Conservation (phyloP, 2,329 filamentous ascomycete genomes). For the Scopulariopsis brevicaulis region DNA sequence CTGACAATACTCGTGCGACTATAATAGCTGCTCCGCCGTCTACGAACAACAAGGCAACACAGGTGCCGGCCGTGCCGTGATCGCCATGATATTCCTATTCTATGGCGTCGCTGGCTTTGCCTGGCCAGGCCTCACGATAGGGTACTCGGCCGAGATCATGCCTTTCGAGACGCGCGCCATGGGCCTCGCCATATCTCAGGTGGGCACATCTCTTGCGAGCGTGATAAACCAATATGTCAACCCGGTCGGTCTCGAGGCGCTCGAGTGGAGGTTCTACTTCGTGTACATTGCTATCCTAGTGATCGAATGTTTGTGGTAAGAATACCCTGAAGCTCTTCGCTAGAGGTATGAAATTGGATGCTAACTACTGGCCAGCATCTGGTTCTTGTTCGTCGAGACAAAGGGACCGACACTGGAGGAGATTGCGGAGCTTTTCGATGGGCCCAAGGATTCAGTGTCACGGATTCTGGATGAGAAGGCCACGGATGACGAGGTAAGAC, state of each 20-base stretch:
- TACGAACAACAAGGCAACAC: constrained; percentile 14
- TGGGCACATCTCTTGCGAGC: too few species aligned
- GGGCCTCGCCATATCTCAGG: constrained; percentile 15
- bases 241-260: constrained; percentile 21
- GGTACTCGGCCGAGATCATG: constrained; percentile 28
- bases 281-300: constrained; percentile 18
- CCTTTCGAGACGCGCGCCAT: constrained; percentile 29
- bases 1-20: too few species aligned
- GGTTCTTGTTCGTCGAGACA: constrained; percentile 28
- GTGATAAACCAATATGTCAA: constrained; percentile 19
- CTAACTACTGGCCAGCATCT: constrained; percentile 11
- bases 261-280: constrained; percentile 29
- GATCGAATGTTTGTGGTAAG: too few species aligned
- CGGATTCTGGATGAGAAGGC: too few species aligned
- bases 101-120: constrained; percentile 27
- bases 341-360: too few species aligned
- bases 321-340: too few species aligned
- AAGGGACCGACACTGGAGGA: constrained; percentile 23
- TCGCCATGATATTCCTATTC: constrained; percentile 30
- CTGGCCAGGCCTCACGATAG: constrained; percentile 30
- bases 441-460: neutral
- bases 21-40: constrained; percentile 22
- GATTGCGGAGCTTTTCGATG: constrained; percentile 14
- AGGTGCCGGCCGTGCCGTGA: constrained; percentile 19
- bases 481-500: too few species aligned